A percentile compares a stretch with the other conserved stretches of the same genome.
Evolutionary conservation across 805 yeast genomes (phyloP).

Genomic region (Peterozyma toletana): DNA sequence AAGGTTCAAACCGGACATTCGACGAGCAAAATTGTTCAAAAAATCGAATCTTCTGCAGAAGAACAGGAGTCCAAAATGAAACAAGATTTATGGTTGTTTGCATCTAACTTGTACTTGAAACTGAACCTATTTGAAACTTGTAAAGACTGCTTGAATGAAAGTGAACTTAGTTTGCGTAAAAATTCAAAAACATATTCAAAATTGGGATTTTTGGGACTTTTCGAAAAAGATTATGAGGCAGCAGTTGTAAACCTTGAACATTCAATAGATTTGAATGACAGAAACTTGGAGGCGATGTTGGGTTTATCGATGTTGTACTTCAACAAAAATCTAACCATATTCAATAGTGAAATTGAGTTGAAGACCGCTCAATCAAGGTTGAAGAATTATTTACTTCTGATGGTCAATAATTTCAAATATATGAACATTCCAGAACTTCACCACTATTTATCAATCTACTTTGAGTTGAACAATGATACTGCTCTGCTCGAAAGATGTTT

Average conservation of each 20-base stretch:
- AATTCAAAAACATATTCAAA: conserved; percentile 42
- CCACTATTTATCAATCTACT: conserved; percentile 59
- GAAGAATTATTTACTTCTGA: conserved; percentile 34
- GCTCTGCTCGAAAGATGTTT: conserved; percentile 39
- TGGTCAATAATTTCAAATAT: conserved; percentile 32
- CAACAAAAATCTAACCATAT: conserved; percentile 26
- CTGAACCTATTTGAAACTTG: conserved; percentile 52
- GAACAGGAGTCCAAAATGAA: conserved; percentile 29
- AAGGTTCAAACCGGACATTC: no score
- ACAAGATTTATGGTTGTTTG: conserved; percentile 70
- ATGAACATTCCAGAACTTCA: conserved; percentile 50
- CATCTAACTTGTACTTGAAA: conserved; percentile 56
- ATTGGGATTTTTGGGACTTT: conserved; percentile 35
- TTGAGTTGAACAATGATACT: conserved; percentile 50
- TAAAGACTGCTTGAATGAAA: conserved; percentile 66
- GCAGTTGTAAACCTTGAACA: conserved; percentile 62
- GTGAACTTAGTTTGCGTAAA: conserved; percentile 37
- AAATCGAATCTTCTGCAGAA: not conserved
- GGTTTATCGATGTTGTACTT: conserved; percentile 48
- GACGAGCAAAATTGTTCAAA: conserved; percentile 1
- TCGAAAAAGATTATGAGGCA: conserved; percentile 21
- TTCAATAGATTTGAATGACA: conserved; percentile 43
- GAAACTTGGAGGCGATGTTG: conserved; percentile 42
- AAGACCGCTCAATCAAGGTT: conserved; percentile 56
- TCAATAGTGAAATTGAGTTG: conserved; percentile 48